Evolutionary conservation across 2,329 filamentous ascomycete genomes (phyloP), one percentile per base, ranked within the genome.

Genomic region (Lizonia empirigonia): DNA sequence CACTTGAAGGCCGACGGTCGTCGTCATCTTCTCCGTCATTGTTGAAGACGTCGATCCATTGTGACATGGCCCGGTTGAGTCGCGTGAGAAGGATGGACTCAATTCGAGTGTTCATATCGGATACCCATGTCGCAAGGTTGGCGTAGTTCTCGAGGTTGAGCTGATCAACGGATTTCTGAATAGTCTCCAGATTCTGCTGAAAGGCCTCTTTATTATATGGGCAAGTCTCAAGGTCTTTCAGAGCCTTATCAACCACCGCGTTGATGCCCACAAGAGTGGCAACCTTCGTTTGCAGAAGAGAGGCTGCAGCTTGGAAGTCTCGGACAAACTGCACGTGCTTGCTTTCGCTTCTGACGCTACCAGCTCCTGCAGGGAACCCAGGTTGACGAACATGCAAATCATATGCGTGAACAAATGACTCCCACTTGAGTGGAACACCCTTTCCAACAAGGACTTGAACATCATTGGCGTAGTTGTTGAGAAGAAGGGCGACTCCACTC

Each of bases 291-390:
- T 99, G 94, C 1, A 99, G 81, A 13, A 94, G 82, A 0, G 91
- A 93, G 5, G 96, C 91, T 0, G 92, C 87, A 1, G 86, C 84
- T 29, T 91, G 92, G 65, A 99, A 96, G 64, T 97, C 91, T 24
- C 92, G 89, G 39, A 99, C 92, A 70, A 97, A 99, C 68, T 96
- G 89, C 41, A 97, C 91, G 72, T 99, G 95, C 72, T 92, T 94
- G 77, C 90, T 96, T 73, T 96, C 92, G 15, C 84, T 76, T 29
- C 72, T 71, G 50, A 81, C 67, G 63, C 84, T 76, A 65, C 89
- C 82, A 67, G 79, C 74, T 48, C 82, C 82, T 62, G 84, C 85
- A 16, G 84, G 76, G 45, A 84, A 81, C 3, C 81, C 77, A 58
- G 73, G 78, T 64, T 83, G 84, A 58, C 85, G 88, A 58, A 92